phyloP scores from a whole-genome alignment of 2,329 filamentous ascomycete genomes.

The Colletotrichum sp. region DNA sequence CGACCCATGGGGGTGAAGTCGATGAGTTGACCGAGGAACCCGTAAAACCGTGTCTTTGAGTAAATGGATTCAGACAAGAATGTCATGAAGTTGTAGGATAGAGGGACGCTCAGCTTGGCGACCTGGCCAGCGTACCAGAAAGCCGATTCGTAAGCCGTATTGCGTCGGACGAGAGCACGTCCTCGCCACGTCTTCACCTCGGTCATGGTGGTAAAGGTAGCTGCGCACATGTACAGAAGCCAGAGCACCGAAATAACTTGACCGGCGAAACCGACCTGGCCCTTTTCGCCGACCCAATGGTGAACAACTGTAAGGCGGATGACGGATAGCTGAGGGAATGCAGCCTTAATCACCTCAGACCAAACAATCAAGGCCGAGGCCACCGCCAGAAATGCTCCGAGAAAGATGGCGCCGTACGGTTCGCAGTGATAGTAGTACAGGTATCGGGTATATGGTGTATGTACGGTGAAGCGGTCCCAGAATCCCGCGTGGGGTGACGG shows the following conservation, averaged over 20 bases:
- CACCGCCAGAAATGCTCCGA: slow-evolving; percentile 72
- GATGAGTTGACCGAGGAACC: slow-evolving; percentile 83
- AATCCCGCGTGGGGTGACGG: slow-evolving; percentile 60
- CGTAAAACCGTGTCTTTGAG: slow-evolving; percentile 81
- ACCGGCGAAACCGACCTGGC: slow-evolving; percentile 83
- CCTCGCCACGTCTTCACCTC: slow-evolving; percentile 99
- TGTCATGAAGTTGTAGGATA: slow-evolving; percentile 96
- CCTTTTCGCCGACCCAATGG: slow-evolving; percentile 73
- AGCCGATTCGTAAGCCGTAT: slow-evolving; percentile 91
- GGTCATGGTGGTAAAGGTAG: slow-evolving; percentile 84
- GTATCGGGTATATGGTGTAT: slow-evolving; percentile 85
- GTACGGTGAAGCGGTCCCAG: slow-evolving; percentile 60
- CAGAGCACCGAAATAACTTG: slow-evolving; percentile 85
- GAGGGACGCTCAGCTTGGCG: slow-evolving; percentile 87
- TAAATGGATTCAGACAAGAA: slow-evolving; percentile 80
- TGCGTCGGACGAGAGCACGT: slow-evolving; percentile 84
- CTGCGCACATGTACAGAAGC: slow-evolving; percentile 96
- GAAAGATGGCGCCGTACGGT: slow-evolving; percentile 68
- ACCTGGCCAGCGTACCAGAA: slow-evolving; percentile 97
- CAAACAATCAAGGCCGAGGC: slow-evolving; percentile 87
- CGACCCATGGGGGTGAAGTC: slow-evolving; percentile 81
- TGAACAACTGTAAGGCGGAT: slow-evolving; percentile 73
- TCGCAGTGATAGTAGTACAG: slow-evolving; percentile 76
- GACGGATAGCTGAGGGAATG: slow-evolving; percentile 77
- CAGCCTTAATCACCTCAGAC: slow-evolving; percentile 90